Base-by-base conservation (phyloP, 2,329 filamentous ascomycete genomes). In the Coniochaeta ligniaria region DNA sequence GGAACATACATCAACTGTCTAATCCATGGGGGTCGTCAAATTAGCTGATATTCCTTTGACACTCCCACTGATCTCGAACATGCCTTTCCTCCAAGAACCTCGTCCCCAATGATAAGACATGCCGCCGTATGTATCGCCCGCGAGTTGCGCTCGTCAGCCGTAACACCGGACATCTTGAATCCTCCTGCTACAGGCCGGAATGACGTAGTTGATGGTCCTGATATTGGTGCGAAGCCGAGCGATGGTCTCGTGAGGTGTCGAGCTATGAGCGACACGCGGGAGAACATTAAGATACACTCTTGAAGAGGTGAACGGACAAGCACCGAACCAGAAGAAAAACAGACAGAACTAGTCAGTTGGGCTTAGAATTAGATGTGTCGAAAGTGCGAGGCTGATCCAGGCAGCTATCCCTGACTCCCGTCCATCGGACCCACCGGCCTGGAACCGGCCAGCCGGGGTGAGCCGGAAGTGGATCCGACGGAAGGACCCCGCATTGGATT, bases 91-190 rank as follows among this genome's bases (percentile, higher is more conserved):
- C 92, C 93, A 4, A 98, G 81, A 6, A 98, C 92, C 74, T 97
- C 94, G 76, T 98, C 94, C n/a, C 94, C 94, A 68, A 99, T 98
- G 62, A 99, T 92, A 65, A 98, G 77, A 74, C 92, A 96, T 60
- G 90, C 94, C 12, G 94, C 95, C 55, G 93, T 97, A 71, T 92
- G 87, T 67, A 98, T 96, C 62, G 83, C 86, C 70, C 87, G 81
- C 68, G 82, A 78, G 69, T 81, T 82, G 64, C 83, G 80, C 69
- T 84, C 79, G 62, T 81, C 78, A 5, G 80, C 77, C 68, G 81
- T 79, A 64, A 70, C 61, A 62, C 79, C 72, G 68, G 77, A 75
- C 63, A 75, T 77, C 77, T 82, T 83, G 69, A 57, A 7, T 38
- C 47, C 17, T 57, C 41, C 17, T 59, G 60, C 59, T 22, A 17